These are phyloP conservation scores for Fabrea salina DNA, from an alignment of 169 alveolate species.

Conservation along the genomic window DNA sequence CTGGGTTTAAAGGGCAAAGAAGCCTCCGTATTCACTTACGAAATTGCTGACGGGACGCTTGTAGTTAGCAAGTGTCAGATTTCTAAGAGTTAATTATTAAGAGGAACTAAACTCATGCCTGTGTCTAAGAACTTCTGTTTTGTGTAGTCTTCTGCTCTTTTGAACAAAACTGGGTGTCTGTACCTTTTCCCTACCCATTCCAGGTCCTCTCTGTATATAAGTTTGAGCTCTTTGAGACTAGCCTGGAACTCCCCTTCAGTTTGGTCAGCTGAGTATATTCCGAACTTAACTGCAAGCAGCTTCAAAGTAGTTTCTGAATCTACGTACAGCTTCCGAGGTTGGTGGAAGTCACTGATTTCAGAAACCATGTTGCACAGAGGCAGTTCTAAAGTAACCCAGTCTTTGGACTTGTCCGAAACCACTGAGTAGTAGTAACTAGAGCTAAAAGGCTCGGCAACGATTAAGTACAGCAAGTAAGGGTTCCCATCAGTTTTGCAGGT, in stretches of 20 bases:
- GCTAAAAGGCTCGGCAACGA: not conserved
- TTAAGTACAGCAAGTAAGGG: not conserved
- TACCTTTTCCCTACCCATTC: not conserved
- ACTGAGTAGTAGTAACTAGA: not conserved
- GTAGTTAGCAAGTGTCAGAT: no score
- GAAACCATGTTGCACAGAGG: not conserved
- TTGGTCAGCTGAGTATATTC: slow-evolving; percentile 2
- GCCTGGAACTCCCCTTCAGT: slow-evolving; percentile 15
- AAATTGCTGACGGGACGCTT: no score
- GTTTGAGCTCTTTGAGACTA: not conserved
- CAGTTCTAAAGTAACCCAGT: slow-evolving; percentile 20
- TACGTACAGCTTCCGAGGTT: not conserved
- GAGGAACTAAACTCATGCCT: not conserved
- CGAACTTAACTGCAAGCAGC: not conserved
- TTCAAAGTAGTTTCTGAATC: not conserved
- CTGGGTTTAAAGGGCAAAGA: no score
- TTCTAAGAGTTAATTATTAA: no score
- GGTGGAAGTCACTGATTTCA: not conserved
- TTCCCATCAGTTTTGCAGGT: slow-evolving; percentile 22
- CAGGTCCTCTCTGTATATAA: slow-evolving; percentile 18
- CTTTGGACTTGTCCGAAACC: not conserved
- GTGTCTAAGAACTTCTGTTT: not conserved
- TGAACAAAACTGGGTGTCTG: not conserved
- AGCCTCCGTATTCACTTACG: no score
- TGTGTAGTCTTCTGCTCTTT: not conserved